Conservation (phyloP, 2,329 filamentous ascomycete species). For the Pseudocercospora musae region DNA sequence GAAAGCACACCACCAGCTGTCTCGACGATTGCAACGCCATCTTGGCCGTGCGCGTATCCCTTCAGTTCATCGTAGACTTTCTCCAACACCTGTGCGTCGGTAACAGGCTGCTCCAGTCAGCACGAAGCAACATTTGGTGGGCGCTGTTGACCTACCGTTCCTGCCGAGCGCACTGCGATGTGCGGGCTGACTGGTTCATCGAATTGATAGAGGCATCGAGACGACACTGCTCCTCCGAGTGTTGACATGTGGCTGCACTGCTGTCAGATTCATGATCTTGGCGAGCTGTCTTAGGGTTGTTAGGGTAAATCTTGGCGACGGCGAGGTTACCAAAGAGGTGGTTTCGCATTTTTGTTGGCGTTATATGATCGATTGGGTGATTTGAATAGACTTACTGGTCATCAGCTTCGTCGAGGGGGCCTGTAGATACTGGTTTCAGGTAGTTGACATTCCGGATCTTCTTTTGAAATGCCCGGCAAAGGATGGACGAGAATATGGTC, state of each 20-base stretch:
- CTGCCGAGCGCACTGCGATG: constrained; percentile 56
- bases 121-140: background rate
- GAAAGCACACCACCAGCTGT: constrained; percentile 82
- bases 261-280: constrained; percentile 4
- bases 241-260: constrained; percentile 57
- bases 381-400: constrained; percentile 52
- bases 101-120: constrained; percentile 21
- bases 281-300: constrained; percentile 1
- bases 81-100: constrained; percentile 38
- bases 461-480: constrained; percentile 60
- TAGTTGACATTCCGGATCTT: constrained; percentile 58
- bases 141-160: constrained; percentile 15
- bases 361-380: background rate
- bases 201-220: constrained; percentile 68
- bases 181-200: constrained; percentile 74
- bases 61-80: constrained; percentile 42
- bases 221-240: constrained; percentile 56
- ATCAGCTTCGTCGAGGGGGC: constrained; percentile 66
- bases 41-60: constrained; percentile 41
- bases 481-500: constrained; percentile 71
- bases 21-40: constrained; percentile 68
- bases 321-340: background rate
- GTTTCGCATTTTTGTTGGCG: background rate
- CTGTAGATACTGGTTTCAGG: constrained; percentile 80
- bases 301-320: constrained; percentile 7